A percentile compares a stretch with the other conserved stretches of the same genome.
Conservation (phyloP, 345 rosid species). For the Sisymbrium altissimum region DNA sequence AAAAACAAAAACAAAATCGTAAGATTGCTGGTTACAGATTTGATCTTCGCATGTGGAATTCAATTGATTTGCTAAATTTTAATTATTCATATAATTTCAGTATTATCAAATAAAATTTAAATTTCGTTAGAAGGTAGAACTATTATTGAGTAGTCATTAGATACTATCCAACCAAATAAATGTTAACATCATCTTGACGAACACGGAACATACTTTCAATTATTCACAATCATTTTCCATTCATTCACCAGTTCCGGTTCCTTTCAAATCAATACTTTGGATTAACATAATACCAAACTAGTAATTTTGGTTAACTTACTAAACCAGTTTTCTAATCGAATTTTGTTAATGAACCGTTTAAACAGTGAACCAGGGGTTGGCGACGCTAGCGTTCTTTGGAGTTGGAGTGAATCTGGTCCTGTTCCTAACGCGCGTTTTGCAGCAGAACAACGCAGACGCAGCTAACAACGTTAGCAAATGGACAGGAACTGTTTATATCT, state of each 20-base stretch:
- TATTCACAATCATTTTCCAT: slow-evolving; percentile 29
- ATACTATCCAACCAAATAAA: slow-evolving; percentile 28
- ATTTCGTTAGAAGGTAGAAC: slow-evolving; percentile 27
- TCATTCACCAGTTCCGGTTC: slow-evolving; percentile 26
- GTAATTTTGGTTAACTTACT: not conserved
- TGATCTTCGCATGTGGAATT: not conserved
- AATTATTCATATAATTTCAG: not conserved
- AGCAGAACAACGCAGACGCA: slow-evolving; percentile 91
- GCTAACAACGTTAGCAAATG: slow-evolving; percentile 99
- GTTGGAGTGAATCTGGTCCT: slow-evolving; percentile 95
- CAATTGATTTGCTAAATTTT: not conserved
- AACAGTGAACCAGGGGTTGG: slow-evolving; percentile 95
- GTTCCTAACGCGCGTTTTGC: slow-evolving; percentile 91
- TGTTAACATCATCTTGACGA: slow-evolving; percentile 33
- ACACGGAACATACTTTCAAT: slow-evolving; percentile 32
- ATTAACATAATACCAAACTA: slow-evolving; percentile 7
- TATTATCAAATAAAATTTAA: not conserved
- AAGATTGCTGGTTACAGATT: not conserved
- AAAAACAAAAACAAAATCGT: not conserved
- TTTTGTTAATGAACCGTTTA: slow-evolving; percentile 11
- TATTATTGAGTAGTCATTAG: slow-evolving; percentile 16
- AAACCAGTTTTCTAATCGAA: slow-evolving; percentile 17
- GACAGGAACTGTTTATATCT: slow-evolving; percentile 99
- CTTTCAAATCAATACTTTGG: slow-evolving; percentile 18
- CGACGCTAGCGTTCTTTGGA: slow-evolving; percentile 97